phyloP scores from a whole-genome alignment of 768 basidiomycete species.

The Collybia sp. region DNA sequence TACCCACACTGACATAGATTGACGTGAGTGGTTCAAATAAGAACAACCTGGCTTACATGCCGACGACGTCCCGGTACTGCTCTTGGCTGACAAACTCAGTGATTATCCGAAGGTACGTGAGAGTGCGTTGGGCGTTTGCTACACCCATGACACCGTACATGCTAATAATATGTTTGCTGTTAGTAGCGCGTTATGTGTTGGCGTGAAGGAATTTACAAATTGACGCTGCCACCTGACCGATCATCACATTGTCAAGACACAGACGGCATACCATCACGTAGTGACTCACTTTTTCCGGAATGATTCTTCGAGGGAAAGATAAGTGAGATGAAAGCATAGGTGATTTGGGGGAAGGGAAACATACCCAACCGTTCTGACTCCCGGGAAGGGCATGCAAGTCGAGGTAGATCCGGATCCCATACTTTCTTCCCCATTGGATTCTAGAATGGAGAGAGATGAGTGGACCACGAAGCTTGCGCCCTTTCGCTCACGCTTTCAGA shows the following conservation, averaged over 20 bases:
- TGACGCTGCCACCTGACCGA: constrained; percentile 48
- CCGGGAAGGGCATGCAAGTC: constrained; percentile 74
- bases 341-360: background rate
- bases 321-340: constrained; percentile 7
- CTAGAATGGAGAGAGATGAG: constrained; percentile 43
- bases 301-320: constrained; percentile 35
- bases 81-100: constrained; percentile 84
- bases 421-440: constrained; percentile 88
- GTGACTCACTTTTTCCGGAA: constrained; percentile 39
- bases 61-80: constrained; percentile 70
- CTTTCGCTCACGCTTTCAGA: constrained; percentile 31
- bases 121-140: constrained; percentile 81
- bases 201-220: constrained; percentile 40
- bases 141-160: constrained; percentile 84
- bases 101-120: constrained; percentile 76
- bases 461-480: background rate
- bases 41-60: constrained; percentile 37
- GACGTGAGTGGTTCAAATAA: constrained; percentile 6
- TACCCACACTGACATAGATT: constrained; percentile 36
- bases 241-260: background rate
- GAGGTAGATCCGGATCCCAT: constrained; percentile 83
- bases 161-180: constrained; percentile 16
- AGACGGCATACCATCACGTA: no score
- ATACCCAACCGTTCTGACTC: constrained; percentile 44
- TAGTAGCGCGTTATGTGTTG: constrained; percentile 1